Evolutionary conservation across 1,284 basidiomycete species (phyloP), one percentile per base, ranked within the genome.

Genomic region (Tylopilus orsonianus): DNA sequence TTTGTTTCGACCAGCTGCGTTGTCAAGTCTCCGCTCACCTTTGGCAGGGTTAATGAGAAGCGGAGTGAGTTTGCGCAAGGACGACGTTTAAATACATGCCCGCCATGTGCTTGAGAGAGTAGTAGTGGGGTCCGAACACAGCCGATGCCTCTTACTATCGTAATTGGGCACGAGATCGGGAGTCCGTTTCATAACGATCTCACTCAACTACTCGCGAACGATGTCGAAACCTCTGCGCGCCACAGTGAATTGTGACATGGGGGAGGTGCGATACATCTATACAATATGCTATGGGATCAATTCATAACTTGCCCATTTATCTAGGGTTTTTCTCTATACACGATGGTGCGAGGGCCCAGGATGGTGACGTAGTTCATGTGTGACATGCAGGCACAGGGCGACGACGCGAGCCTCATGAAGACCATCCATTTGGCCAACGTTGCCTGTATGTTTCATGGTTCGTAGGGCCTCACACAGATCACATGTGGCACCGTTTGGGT

Each of bases 371-470:
- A 1, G n/a, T 27, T 30, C 27, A 13, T 38, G 4, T 18, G 18
- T 18, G 29, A 35, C 9, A 8, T 22, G 3, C 10, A 24, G 5
- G 23, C 33, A 26, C 42, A 83, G 80, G 79, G 76, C 4, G 79
- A 84, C 38, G 82, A 85, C 49, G 78, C 77, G 48, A 67, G 70
- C 6, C 72, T 85, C 40, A 82, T 84, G 77, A 74, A 77, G 51
- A 79, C 77, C 2, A 81, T 85, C 32, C 79, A 83, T 54, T 66
- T 84, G 18, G 81, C 81, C 0, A 83, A 85, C 52, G 68, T 83
- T 13, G 82, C 83, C 0, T 85, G 82, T 53, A 81, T 82, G 3
- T 83, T 83, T 48, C 83, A 85, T 55, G 80, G 78, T 13, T 77
- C 78, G 79, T 81, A 52, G 47, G 75, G 57, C 26, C 12, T 18